A percentile compares a stretch with the other conserved stretches of the same genome.
phyloP scores from a whole-genome alignment of 2,329 filamentous ascomycete species.

The Calonectria pseudoturangicola region DNA sequence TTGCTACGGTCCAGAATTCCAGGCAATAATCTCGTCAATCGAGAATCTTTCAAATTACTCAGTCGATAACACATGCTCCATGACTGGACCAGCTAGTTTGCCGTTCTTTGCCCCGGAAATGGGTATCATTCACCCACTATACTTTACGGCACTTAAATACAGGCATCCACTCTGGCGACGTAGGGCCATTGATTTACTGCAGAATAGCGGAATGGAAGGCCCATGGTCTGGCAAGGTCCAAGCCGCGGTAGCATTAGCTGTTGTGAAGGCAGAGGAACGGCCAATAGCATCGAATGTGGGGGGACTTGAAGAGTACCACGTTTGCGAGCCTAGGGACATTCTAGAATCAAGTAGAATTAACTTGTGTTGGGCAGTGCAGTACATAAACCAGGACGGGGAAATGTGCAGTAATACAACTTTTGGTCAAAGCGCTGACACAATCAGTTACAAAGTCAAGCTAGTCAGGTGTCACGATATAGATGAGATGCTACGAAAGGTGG shows the following conservation, averaged over 20 bases:
- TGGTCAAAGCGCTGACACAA: background rate
- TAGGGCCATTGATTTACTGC: slow-evolving; percentile 36
- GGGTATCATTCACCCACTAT: slow-evolving; percentile 45
- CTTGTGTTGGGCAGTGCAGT: slow-evolving; percentile 18
- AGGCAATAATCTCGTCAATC: slow-evolving; percentile 41
- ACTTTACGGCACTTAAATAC: slow-evolving; percentile 44
- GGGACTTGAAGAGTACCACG: background rate
- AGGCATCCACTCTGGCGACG: slow-evolving; percentile 43
- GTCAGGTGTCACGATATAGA: slow-evolving; percentile 32
- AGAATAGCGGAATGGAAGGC: slow-evolving; percentile 39
- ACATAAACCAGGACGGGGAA: background rate
- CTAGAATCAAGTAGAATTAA: slow-evolving; percentile 21
- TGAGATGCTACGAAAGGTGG: slow-evolving; percentile 23
- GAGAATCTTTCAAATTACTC: background rate
- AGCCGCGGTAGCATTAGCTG: background rate
- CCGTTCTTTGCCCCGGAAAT: slow-evolving; percentile 45
- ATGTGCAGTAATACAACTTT: background rate
- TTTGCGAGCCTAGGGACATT: slow-evolving; percentile 4
- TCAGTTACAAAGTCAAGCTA: slow-evolving; percentile 1
- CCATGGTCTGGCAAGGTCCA: slow-evolving; percentile 47
- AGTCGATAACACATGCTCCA: accelerated
- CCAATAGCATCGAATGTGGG: background rate
- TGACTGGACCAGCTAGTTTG: background rate
- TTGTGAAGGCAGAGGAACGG: slow-evolving; percentile 42
- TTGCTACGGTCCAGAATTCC: slow-evolving; percentile 43